Percentiles rank a stretch among this genome's conserved stretches.
Conservation (phyloP, 805 yeast genomes). For the Ogataea haglerorum region DNA sequence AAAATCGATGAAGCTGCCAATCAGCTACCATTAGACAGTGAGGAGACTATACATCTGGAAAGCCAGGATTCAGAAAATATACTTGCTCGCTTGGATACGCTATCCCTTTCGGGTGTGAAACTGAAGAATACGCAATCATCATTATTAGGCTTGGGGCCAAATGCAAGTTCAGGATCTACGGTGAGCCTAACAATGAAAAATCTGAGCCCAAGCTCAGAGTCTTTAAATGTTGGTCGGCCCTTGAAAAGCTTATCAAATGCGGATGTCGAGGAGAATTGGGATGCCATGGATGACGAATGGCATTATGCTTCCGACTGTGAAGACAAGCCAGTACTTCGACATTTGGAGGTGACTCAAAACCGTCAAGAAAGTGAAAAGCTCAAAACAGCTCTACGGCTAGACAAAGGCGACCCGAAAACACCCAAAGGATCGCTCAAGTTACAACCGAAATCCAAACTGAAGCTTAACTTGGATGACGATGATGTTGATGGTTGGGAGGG, state of each 20-base stretch:
- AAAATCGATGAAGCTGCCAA: slow-evolving; percentile 50
- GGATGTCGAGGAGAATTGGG: background rate
- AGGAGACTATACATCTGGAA: slow-evolving; percentile 25
- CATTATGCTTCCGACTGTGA: no score
- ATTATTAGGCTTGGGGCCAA: slow-evolving; percentile 19
- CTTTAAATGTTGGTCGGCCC: background rate
- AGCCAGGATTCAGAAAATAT: slow-evolving; percentile 14
- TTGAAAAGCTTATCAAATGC: background rate
- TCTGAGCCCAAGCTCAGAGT: background rate
- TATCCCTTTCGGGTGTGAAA: slow-evolving; percentile 26
- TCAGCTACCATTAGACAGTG: slow-evolving; percentile 28
- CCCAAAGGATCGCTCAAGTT: slow-evolving; percentile 19
- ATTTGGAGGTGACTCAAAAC: no score
- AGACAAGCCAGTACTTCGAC: no score
- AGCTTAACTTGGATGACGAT: slow-evolving; percentile 33
- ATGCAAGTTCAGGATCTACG: slow-evolving; percentile 3
- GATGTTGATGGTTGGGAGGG: slow-evolving; percentile 44
- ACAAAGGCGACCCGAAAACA: background rate
- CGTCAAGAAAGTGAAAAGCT: no score
- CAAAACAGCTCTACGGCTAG: no score
- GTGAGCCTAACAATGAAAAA: background rate
- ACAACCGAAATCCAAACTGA: slow-evolving; percentile 31
- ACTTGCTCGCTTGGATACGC: slow-evolving; percentile 14
- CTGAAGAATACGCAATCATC: slow-evolving; percentile 16
- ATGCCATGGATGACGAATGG: background rate